phyloP scores from a whole-genome alignment of 768 basidiomycete species.

The Lentinula sp. region DNA sequence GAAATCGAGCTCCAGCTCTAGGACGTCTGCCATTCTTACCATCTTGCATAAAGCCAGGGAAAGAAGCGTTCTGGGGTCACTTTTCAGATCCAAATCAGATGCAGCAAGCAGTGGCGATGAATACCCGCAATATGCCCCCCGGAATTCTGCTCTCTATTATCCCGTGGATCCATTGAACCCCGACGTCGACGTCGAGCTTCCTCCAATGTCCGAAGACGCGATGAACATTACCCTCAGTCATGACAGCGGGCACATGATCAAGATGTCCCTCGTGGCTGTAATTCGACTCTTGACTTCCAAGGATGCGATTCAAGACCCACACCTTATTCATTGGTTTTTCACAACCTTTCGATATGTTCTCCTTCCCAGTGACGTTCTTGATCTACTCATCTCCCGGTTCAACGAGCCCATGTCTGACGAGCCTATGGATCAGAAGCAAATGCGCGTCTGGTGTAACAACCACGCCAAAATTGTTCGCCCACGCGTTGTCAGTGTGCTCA shows the following conservation, averaged over 20 bases:
- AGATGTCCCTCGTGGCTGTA: neutral
- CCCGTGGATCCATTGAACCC: slow-evolving; percentile 19
- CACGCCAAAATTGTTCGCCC: slow-evolving; percentile 45
- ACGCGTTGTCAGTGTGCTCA: slow-evolving; percentile 54
- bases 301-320: slow-evolving; percentile 23
- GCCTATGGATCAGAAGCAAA: slow-evolving; percentile 25
- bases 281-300: slow-evolving; percentile 26
- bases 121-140: slow-evolving; percentile 13
- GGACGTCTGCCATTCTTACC: neutral
- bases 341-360: slow-evolving; percentile 54
- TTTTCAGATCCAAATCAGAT: neutral
- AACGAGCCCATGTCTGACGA: slow-evolving; percentile 23
- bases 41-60: neutral
- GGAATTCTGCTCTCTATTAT: slow-evolving; percentile 21
- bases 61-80: neutral
- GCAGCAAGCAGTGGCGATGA: slow-evolving; percentile 7
- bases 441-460: slow-evolving; percentile 23
- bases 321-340: slow-evolving; percentile 44
- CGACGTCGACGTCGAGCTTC: slow-evolving; percentile 11
- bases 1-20: neutral
- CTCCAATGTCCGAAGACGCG: slow-evolving; percentile 3
- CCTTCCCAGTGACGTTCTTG: slow-evolving; percentile 32
- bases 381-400: slow-evolving; percentile 44
- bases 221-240: slow-evolving; percentile 1
- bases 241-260: neutral